Evolutionary conservation across 352 stramenopile genomes (phyloP).

Genomic region (Phytophthora fragariaefolia): DNA sequence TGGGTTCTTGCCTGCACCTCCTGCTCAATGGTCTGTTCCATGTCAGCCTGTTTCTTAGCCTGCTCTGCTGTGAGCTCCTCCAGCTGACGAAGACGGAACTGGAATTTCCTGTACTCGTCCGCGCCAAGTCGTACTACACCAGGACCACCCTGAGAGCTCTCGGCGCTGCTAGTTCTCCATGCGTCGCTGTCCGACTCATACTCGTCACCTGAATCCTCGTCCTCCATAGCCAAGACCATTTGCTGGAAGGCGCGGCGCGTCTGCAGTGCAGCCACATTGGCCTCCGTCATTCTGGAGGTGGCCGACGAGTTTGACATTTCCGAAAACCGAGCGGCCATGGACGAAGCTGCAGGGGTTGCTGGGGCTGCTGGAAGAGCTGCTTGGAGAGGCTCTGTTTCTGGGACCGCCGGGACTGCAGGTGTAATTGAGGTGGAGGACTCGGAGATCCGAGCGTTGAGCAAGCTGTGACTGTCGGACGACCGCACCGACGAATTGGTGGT

Average conservation of each 20-base stretch:
- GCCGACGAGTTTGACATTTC: conserved; percentile 13
- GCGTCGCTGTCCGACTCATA: conserved; percentile 63
- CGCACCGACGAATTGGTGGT: conserved; percentile 32
- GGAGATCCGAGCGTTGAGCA: conserved; percentile 40
- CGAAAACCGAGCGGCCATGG: conserved; percentile 5
- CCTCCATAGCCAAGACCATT: conserved; percentile 85
- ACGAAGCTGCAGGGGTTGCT: background rate
- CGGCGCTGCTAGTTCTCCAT: conserved; percentile 21
- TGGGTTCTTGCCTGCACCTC: conserved; percentile 71
- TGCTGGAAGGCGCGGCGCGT: conserved; percentile 84
- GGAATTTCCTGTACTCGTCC: conserved; percentile 86
- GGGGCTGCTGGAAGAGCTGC: background rate
- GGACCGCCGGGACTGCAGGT: background rate
- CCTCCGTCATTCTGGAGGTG: conserved; percentile 58
- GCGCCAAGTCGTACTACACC: conserved; percentile 60
- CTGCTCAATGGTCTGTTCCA: conserved; percentile 82
- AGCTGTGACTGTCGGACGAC: conserved; percentile 30
- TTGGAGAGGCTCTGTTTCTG: background rate
- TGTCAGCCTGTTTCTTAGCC: conserved; percentile 67
- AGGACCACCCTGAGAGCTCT: conserved; percentile 35
- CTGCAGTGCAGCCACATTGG: conserved; percentile 73
- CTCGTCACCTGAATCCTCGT: conserved; percentile 71
- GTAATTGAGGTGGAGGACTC: conserved; percentile 38
- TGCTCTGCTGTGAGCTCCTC: conserved; percentile 80
- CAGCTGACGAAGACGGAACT: conserved; percentile 80